Base-by-base conservation (phyloP, 805 yeast genomes). In the Candida xyloterini region DNA sequence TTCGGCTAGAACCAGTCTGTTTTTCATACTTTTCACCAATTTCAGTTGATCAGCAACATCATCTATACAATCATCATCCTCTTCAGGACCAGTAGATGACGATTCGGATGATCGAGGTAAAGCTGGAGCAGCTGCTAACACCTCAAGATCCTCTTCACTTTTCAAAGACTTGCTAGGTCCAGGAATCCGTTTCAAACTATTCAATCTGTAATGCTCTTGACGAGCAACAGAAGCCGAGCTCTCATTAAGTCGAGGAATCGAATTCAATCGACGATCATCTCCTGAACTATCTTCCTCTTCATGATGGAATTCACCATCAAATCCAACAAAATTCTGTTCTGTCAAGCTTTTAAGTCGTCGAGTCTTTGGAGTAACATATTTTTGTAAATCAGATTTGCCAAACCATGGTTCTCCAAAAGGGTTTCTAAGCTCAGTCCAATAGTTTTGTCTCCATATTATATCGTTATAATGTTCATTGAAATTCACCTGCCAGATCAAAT, bases 401-500 rank as follows among this genome's bases (percentile, higher is more conserved):
- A 71, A 78, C 83, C 84, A 78, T 9, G 69, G 47, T 26, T 68
- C 64, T 0, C 81, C 81, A 1, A 58, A 52, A 1, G 76, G 58
- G 28, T 65, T 58, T 28, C 57, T 56, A 14, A 79, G 57, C 46
- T 78, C 80, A 48, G 67, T 56, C 77, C 82, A 77, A 53, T 76
- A 78, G 15, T 52, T 52, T n/a, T 65, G 56, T 44, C 82, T 58
- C 86, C 88, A 83, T 2, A 68, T 62, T 10, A 70, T 34, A 55
- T 84, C 90, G 39, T 73, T 70, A 10, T 74, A 57, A 22, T 71
- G 59, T 52, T 84, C 93, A 42, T 73, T 67, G 35, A 79, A 52
- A 38, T 79, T 83, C 5, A 84, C 70, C 35, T 82, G 79, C 90
- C 90, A 84, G 5, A 71, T 62, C 54, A 76, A 59, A 42, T 69